Conservation (phyloP, 495 filamentous ascomycete genomes). For the Peziza echinospora region DNA sequence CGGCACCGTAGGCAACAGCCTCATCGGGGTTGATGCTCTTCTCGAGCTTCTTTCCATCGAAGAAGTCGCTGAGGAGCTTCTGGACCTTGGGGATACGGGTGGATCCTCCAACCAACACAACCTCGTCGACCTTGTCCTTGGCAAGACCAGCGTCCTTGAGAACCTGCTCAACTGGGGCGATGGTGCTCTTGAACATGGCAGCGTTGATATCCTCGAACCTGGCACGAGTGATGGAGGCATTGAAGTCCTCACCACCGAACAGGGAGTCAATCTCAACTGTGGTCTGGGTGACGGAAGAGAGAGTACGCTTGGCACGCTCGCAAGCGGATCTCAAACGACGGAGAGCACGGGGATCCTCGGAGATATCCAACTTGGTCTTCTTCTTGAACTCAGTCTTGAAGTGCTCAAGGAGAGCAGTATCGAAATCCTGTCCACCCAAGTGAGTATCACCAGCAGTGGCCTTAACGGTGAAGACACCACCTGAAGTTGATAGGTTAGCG, state of each 20-base stretch:
- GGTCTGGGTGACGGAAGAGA: conserved; percentile 90
- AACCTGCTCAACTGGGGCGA: conserved; percentile 96
- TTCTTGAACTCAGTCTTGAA: conserved; percentile 85
- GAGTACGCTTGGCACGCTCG: conserved; percentile 97
- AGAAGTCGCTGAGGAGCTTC: conserved; percentile 95
- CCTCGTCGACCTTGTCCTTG: conserved; percentile 90
- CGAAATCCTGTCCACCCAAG: conserved; percentile 97
- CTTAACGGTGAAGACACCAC: conserved; percentile 97
- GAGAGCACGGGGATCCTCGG: conserved; percentile 82
- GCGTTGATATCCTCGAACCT: conserved; percentile 98
- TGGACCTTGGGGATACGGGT: conserved; percentile 99
- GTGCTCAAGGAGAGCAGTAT: conserved; percentile 91
- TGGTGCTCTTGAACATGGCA: conserved; percentile 84
- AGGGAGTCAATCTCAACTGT: conserved; percentile 98
- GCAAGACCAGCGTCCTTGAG: conserved; percentile 88
- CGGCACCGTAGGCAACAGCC: conserved; percentile 96
- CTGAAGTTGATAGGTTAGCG: conserved; percentile 8
- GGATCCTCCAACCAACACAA: conserved; percentile 94
- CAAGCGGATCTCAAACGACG: conserved; percentile 94
- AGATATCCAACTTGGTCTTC: conserved; percentile 68
- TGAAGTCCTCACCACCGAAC: conserved; percentile 94
- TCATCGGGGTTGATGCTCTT: conserved; percentile 99
- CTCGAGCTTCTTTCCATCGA: conserved; percentile 98
- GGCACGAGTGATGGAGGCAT: conserved; percentile 96
- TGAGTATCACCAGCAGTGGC: conserved; percentile 97